These are phyloP conservation scores for Fomes fomentarius DNA, from an alignment of 1,284 basidiomycete species.

Conservation along the genomic window DNA sequence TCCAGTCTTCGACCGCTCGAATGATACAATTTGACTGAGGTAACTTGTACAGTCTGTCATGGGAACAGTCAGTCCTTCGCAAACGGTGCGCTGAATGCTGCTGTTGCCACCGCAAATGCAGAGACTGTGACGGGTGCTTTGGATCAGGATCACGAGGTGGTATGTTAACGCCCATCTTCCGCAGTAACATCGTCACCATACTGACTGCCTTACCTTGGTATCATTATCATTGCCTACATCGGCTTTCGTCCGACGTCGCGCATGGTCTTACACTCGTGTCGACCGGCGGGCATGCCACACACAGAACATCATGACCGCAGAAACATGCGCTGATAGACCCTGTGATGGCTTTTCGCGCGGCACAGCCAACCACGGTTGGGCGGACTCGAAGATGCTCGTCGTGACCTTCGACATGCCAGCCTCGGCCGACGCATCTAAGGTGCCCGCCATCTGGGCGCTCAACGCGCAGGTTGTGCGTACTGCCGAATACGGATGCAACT, in stretches of 20 bases:
- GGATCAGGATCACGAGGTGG: conserved; percentile 21
- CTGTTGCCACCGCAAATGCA: conserved; percentile 18
- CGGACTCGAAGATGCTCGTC: conserved; percentile 33
- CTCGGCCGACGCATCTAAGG: conserved; percentile 19
- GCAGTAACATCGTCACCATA: too few species aligned
- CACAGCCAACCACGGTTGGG: conserved; percentile 36
- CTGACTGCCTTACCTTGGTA: too few species aligned
- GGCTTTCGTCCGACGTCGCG: too few species aligned
- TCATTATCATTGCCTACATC: too few species aligned
- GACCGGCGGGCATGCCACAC: conserved; percentile 1
- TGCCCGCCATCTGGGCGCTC: conserved; percentile 36
- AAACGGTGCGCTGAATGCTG: conserved; percentile 23
- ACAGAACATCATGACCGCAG: conserved; percentile 31
- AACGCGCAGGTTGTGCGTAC: conserved; percentile 36
- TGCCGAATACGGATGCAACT: conserved; percentile 40
- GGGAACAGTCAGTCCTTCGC: conserved; percentile 30
- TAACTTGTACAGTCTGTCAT: conserved; percentile 4
- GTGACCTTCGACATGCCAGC: conserved; percentile 28
- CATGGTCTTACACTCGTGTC: too few species aligned
- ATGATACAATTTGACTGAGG: background rate
- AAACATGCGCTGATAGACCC: conserved; percentile 17
- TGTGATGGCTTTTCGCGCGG: conserved; percentile 36
- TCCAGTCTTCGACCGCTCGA: background rate
- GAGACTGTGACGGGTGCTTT: conserved; percentile 18
- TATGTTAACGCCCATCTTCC: background rate